Percentiles rank a stretch among this genome's conserved stretches.
phyloP scores from a whole-genome alignment of 768 basidiomycete genomes.

The Agrocybe praecox region DNA sequence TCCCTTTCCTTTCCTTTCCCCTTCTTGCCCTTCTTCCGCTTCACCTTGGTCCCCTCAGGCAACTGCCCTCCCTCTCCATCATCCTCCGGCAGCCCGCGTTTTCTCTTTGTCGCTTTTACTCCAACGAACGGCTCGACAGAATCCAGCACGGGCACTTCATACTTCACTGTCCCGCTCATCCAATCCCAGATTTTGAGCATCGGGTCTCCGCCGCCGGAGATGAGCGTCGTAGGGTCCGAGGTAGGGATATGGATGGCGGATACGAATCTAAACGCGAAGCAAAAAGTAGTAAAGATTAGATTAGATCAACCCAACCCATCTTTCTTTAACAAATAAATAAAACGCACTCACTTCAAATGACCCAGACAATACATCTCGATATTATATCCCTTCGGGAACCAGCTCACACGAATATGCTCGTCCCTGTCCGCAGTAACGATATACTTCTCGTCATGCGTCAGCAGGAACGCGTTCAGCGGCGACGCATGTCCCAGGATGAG shows the following conservation, averaged over 20 bases:
- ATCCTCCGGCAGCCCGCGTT: slow-evolving; percentile 32
- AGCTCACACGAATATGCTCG: slow-evolving; percentile 91
- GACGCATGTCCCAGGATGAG: slow-evolving; percentile 90
- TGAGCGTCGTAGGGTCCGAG: slow-evolving; percentile 46
- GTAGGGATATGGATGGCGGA: slow-evolving; percentile 76
- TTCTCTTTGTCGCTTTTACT: slow-evolving; percentile 33
- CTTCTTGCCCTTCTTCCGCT: slow-evolving; percentile 24
- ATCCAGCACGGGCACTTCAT: slow-evolving; percentile 53
- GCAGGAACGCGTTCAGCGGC: slow-evolving; percentile 72
- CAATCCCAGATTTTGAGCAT: slow-evolving; percentile 81
- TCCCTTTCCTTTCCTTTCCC: slow-evolving; percentile 19
- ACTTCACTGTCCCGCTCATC: slow-evolving; percentile 58
- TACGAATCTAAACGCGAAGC: slow-evolving; percentile 60
- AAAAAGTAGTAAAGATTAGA: too few species aligned
- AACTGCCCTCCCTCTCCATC: slow-evolving; percentile 26
- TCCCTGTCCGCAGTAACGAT: slow-evolving; percentile 93
- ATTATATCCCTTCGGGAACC: slow-evolving; percentile 84
- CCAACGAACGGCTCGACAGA: slow-evolving; percentile 52
- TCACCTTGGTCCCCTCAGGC: slow-evolving; percentile 24
- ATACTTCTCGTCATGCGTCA: slow-evolving; percentile 67
- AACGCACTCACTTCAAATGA: slow-evolving; percentile 65
- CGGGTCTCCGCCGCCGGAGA: slow-evolving; percentile 90
- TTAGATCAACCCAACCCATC: too few species aligned
- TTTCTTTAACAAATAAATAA: background rate
- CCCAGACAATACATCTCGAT: slow-evolving; percentile 90